Conservation (phyloP, 208 protist species). For the Crithidia fasciculata region DNA sequence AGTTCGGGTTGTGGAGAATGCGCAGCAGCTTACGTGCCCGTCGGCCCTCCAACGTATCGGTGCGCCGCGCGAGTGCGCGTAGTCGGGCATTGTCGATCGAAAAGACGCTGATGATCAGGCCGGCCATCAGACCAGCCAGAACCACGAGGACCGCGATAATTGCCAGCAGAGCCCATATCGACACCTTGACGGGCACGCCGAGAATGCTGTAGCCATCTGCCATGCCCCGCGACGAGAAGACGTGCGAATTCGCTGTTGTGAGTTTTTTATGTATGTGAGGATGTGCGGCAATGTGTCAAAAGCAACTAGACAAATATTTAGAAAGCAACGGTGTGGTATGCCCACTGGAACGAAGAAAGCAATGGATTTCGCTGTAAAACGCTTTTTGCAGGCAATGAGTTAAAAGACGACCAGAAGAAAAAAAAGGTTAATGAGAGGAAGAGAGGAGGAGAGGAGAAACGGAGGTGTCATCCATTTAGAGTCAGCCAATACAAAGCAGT, state of each 20-base stretch:
- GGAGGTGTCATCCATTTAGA: too few species aligned
- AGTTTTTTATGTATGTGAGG: background rate
- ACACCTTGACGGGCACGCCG: slow-evolving; percentile 50
- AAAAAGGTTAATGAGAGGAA: too few species aligned
- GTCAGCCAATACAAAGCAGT: too few species aligned
- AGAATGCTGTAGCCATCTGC: slow-evolving; percentile 41
- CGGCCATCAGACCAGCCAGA: slow-evolving; percentile 60
- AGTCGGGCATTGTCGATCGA: slow-evolving; percentile 68
- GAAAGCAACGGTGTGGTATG: too few species aligned
- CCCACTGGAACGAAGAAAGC: too few species aligned
- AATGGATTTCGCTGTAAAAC: too few species aligned
- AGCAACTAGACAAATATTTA: background rate
- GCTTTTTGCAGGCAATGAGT: too few species aligned
- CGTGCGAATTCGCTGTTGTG: too few species aligned
- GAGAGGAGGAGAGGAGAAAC: too few species aligned
- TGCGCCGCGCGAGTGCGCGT: slow-evolving; percentile 33
- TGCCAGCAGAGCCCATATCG: slow-evolving; percentile 28
- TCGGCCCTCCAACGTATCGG: slow-evolving; percentile 43
- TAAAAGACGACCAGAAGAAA: too few species aligned
- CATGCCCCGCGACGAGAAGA: background rate
- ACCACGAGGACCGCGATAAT: slow-evolving; percentile 54
- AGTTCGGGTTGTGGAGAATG: slow-evolving; percentile 64
- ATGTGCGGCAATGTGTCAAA: background rate
- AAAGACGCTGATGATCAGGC: slow-evolving; percentile 74
- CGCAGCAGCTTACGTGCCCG: slow-evolving; percentile 50